phyloP scores from a whole-genome alignment of 495 filamentous ascomycete species.

The Neurospora sp. region DNA sequence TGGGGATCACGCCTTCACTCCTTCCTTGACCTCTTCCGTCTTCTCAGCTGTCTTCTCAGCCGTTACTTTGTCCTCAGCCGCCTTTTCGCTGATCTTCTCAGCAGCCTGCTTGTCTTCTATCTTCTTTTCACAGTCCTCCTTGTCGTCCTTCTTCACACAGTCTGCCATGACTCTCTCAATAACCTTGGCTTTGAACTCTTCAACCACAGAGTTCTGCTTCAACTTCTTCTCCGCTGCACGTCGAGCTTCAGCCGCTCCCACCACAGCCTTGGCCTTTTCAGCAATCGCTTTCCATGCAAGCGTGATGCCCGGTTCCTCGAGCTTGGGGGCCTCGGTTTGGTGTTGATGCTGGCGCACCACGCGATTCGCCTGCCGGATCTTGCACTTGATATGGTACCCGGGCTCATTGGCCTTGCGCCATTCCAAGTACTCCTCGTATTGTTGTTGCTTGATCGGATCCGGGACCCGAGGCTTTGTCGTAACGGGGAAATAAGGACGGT shows the following conservation, averaged over 20 bases:
- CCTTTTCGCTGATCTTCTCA: neutral
- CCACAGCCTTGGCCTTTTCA: constrained; percentile 21
- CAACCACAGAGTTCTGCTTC: neutral
- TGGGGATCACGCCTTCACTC: neutral
- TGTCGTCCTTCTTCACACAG: neutral
- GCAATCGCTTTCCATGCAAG: constrained; percentile 14
- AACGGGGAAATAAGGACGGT: constrained; percentile 20
- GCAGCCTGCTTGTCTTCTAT: neutral
- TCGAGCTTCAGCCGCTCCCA: constrained; percentile 2
- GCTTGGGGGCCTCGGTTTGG: neutral
- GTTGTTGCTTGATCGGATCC: constrained; percentile 27
- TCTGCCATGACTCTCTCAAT: constrained; percentile 6
- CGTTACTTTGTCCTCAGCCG: constrained; percentile 6
- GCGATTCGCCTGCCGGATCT: constrained; percentile 32
- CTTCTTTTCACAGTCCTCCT: constrained; percentile 8
- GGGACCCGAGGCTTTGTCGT: constrained; percentile 23
- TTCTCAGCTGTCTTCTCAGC: neutral
- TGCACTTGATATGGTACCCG: constrained; percentile 29
- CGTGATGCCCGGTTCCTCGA: neutral
- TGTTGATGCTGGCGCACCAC: constrained; percentile 21
- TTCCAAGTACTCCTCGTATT: constrained; percentile 35
- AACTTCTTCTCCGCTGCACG: neutral
- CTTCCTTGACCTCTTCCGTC: neutral
- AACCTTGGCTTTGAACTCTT: neutral
- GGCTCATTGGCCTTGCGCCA: constrained; percentile 29